Evolutionary conservation across 352 stramenopile species (phyloP).

Genomic region (Poterioochromonas sp.): DNA sequence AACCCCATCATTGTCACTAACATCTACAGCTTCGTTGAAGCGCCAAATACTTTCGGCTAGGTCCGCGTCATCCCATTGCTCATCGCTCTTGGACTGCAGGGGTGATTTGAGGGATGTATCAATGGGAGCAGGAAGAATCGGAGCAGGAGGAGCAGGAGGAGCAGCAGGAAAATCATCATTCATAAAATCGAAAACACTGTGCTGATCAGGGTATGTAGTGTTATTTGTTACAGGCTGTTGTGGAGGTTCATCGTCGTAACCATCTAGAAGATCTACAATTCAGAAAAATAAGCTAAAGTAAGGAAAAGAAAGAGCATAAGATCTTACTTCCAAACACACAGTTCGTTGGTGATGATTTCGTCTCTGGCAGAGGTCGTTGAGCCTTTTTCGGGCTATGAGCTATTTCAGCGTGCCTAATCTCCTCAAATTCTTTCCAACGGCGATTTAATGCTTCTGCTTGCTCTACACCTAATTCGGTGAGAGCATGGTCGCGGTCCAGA

Average conservation of each 20-base stretch:
- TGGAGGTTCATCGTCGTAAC: too few relatives aligned
- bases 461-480: not conserved
- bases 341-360: not conserved
- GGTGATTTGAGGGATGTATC: too few relatives aligned
- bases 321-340: not conserved
- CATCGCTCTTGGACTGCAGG: too few relatives aligned
- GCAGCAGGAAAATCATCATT: not conserved
- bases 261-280: not conserved
- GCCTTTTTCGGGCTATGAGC: not conserved
- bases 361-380: not conserved
- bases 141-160: not conserved
- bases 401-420: too few relatives aligned
- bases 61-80: too few relatives aligned
- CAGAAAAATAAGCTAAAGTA: too few relatives aligned
- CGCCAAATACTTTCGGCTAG: too few relatives aligned
- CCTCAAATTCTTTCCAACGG: constrained; percentile 4
- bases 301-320: not conserved
- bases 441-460: constrained; percentile 11
- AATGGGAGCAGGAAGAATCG: not conserved
- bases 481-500: constrained; percentile 1
- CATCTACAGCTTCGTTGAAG: too few relatives aligned
- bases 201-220: not conserved
- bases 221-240: not conserved
- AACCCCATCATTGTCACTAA: too few relatives aligned
- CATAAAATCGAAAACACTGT: not conserved